These are phyloP conservation scores for Allium cepa DNA, from an alignment of 106 monocot genomes.

Conservation along the genomic window DNA sequence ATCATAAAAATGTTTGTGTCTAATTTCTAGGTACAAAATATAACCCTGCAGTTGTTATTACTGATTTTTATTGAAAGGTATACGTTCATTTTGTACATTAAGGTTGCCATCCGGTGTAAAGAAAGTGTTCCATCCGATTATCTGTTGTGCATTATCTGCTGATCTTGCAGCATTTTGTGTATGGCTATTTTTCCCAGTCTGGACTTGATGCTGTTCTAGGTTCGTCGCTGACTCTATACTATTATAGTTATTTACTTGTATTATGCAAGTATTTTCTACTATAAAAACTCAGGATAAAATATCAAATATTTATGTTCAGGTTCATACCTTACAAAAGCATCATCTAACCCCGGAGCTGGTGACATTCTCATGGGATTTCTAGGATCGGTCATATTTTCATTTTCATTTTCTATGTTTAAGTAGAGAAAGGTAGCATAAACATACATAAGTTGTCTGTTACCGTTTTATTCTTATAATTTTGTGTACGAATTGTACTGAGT, in stretches of 20 bases:
- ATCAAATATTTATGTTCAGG: too few species aligned
- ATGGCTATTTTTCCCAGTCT: slow-evolving; percentile 68
- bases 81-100: background rate
- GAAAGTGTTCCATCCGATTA: slow-evolving; percentile 71
- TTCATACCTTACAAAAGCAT: too few species aligned
- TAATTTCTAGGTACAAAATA: background rate
- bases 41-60: background rate
- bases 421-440: slow-evolving; percentile 62
- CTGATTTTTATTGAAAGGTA: background rate
- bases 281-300: too few species aligned
- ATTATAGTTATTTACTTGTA: slow-evolving; percentile 1
- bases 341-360: too few species aligned
- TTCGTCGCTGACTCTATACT: slow-evolving; percentile 16
- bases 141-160: slow-evolving; percentile 43
- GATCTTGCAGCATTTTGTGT: slow-evolving; percentile 84
- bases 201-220: slow-evolving; percentile 89
- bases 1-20: background rate
- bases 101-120: slow-evolving; percentile 68
- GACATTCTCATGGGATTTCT: too few species aligned
- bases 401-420: slow-evolving; percentile 96
- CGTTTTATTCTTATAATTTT: too few species aligned
- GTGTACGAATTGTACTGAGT: too few species aligned
- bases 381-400: too few species aligned
- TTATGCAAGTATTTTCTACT: too few species aligned
- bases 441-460: background rate